These are phyloP conservation scores for Cladosporium sp. DNA, from an alignment of 2,329 filamentous ascomycete species.

Conservation along the genomic window DNA sequence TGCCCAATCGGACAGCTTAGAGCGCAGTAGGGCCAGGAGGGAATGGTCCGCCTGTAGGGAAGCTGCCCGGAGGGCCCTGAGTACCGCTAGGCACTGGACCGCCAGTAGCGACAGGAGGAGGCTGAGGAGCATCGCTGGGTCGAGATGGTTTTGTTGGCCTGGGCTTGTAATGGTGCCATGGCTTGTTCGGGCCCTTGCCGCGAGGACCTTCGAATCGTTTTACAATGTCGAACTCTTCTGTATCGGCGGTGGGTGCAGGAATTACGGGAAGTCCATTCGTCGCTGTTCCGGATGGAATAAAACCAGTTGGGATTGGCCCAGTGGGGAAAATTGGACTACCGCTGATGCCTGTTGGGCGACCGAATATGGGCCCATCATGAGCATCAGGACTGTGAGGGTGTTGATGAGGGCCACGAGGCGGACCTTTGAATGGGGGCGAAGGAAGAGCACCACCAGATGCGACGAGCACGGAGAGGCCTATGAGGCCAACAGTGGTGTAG, in stretches of 20 bases:
- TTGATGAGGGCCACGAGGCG: neutral
- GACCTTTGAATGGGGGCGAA: neutral
- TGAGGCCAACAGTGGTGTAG: neutral
- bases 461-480: constrained; percentile 9
- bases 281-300: neutral
- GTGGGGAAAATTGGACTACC: constrained; percentile 17
- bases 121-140: neutral
- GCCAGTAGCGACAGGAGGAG: neutral
- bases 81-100: constrained; percentile 10
- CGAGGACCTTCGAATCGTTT: constrained; percentile 15
- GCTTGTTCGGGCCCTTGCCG: constrained; percentile 8
- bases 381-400: neutral
- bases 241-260: neutral
- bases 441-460: constrained; percentile 11
- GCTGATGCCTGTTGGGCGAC: constrained; percentile 10
- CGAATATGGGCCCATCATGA: neutral
- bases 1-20: neutral
- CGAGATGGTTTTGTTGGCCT: neutral
- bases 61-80: neutral
- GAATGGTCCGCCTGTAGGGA: neutral
- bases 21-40: neutral
- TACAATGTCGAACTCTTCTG: neutral
- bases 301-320: constrained; percentile 7
- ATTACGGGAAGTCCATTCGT: constrained; percentile 2
- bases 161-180: constrained; percentile 14